Evolutionary conservation across 2,329 filamentous ascomycete genomes (phyloP), one percentile per base, ranked within the genome.

Genomic region (Beauveria asiatica): DNA sequence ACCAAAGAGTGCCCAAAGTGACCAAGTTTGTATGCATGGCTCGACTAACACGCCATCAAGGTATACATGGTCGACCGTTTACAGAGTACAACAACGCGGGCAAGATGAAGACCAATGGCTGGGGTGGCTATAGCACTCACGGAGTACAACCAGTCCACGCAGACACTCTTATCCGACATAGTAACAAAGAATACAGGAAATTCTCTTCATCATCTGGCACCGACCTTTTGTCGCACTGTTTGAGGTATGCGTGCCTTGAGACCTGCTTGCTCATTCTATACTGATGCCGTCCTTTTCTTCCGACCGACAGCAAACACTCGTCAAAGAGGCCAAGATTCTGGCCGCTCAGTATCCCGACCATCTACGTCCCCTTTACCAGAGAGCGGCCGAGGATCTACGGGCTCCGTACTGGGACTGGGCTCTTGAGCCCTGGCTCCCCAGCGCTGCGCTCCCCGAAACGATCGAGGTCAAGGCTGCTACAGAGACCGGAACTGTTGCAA

Each of bases 351-450:
- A 82, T 63, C 73, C 71, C 17, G 64, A 58, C 57, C 65, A 30
- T 61, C 72, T 64, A 63, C 71, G 64, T 60, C 64, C 46, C 60
- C 64, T 62, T 25, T 83, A 83, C 64, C 63, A 68, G 23, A 64
- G 72, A 2, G 80, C 80, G 2, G 80, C 79, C 3, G 70, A 78
- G 37, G 69, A 65, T 0, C 73, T 83, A 33, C 75, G 80, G 33
- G 68, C 76, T 7, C 80, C 81, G 2, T 83, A 73, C 69, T 83
- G 81, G 81, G 81, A 83, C 68, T 84, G 80, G 81, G 80, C 74
- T 1, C 62, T 65, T 3, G 67, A 77, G 37, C 64, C 74, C 3
- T 61, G 63, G 19, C 71, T 84, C 3, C 81, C 82, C 3, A 64
- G 66, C 0, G 73, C 74, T 17, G 74, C 70, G 2, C 67, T 69